Percentiles rank a stretch among this genome's conserved stretches.
These are phyloP conservation scores for Exserohilum rostratum DNA, from an alignment of 2,329 filamentous ascomycete genomes.

Conservation along the genomic window DNA sequence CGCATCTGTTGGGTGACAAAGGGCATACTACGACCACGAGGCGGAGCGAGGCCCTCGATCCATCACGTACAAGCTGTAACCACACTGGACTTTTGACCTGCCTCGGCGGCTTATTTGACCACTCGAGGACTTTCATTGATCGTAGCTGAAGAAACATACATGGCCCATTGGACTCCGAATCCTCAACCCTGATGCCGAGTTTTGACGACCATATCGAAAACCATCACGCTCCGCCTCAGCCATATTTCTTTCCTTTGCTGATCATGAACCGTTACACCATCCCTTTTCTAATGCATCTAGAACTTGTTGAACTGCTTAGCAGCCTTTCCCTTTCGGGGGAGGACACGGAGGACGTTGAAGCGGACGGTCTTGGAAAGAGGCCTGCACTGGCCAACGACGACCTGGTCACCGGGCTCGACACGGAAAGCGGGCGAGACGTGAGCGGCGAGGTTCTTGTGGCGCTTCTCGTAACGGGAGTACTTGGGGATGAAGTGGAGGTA, in stretches of 20 bases:
- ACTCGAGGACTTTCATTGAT: slow-evolving; percentile 50
- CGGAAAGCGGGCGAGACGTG: slow-evolving; percentile 99
- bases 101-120: slow-evolving; percentile 44
- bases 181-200: slow-evolving; percentile 50
- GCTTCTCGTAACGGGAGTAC: slow-evolving; percentile 99
- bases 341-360: slow-evolving; percentile 99
- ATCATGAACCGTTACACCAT: slow-evolving; percentile 40
- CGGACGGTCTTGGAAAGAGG: slow-evolving; percentile 99
- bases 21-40: slow-evolving; percentile 1
- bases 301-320: slow-evolving; percentile 99
- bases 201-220: slow-evolving; percentile 43
- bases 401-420: slow-evolving; percentile 99
- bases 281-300: slow-evolving; percentile 61
- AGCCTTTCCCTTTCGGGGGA: slow-evolving; percentile 94
- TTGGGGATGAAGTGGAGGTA: slow-evolving; percentile 99
- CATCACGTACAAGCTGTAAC: slow-evolving; percentile 9
- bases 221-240: slow-evolving; percentile 37
- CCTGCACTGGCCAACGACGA: slow-evolving; percentile 99
- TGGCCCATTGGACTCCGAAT: slow-evolving; percentile 49
- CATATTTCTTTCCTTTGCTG: slow-evolving; percentile 32
- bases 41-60: not conserved
- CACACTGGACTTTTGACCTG: slow-evolving; percentile 45
- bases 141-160: slow-evolving; percentile 51
- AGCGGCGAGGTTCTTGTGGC: slow-evolving; percentile 99
- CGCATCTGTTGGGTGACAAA: not conserved